A percentile compares a stretch with the other conserved stretches of the same genome.
These are phyloP conservation scores for Malus fusca DNA, from an alignment of 306 rosid species.

Conservation along the genomic window DNA sequence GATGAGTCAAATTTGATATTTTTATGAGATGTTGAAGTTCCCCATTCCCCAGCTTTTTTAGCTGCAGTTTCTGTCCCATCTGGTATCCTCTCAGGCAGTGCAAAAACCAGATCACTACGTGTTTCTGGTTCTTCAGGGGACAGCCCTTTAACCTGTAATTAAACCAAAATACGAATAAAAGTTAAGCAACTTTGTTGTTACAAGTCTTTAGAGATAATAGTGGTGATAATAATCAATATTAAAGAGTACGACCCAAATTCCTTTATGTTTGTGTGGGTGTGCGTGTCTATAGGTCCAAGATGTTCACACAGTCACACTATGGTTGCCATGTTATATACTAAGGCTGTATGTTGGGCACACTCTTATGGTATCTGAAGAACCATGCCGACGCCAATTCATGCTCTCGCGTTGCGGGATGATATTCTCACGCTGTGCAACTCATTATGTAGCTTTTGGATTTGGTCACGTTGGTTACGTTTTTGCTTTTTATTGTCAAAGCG, in stretches of 20 bases:
- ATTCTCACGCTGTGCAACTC: not conserved
- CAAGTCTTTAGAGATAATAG: not conserved
- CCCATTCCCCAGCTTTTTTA: constrained; percentile 43
- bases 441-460: not conserved
- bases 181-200: not conserved
- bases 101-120: constrained; percentile 54
- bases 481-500: not conserved
- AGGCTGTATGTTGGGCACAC: not conserved
- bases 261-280: not conserved
- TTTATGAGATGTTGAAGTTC: constrained; percentile 31
- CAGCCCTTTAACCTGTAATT: constrained; percentile 66
- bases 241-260: not conserved
- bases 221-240: not conserved
- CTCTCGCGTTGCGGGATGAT: not conserved
- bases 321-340: not conserved
- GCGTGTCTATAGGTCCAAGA: not conserved
- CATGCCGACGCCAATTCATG: not conserved
- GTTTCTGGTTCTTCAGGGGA: constrained; percentile 53
- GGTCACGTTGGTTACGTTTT: not conserved
- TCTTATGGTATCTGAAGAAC: not conserved
- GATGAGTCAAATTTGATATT: constrained; percentile 57
- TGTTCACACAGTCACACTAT: not conserved
- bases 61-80: constrained; percentile 50
- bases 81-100: constrained; percentile 71
- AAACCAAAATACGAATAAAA: constrained; percentile 9